A percentile compares a stretch with the other conserved stretches of the same genome.
Conservation (phyloP, 306 rosid species). For the Quercus mongolica region DNA sequence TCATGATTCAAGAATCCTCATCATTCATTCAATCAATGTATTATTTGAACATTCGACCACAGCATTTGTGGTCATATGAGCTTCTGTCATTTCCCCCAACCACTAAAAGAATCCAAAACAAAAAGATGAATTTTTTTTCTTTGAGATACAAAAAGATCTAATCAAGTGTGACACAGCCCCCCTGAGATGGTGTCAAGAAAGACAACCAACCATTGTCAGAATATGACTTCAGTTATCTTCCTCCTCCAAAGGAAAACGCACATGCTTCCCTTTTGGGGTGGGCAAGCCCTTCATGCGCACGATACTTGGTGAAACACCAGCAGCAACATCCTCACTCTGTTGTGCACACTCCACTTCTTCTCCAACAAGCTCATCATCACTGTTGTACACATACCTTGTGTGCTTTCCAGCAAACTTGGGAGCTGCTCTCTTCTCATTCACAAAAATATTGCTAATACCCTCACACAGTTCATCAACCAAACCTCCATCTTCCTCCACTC, state of each 20-base stretch:
- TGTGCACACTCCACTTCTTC: slow-evolving; percentile 33
- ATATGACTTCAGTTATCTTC: slow-evolving; percentile 12
- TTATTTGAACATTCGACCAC: slow-evolving; percentile 17
- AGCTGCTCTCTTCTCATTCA: slow-evolving; percentile 40
- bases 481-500: slow-evolving; percentile 18
- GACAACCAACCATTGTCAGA: slow-evolving; percentile 17
- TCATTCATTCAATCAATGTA: background rate
- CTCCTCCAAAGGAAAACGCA: slow-evolving; percentile 60
- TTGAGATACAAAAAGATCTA: background rate
- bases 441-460: slow-evolving; percentile 55
- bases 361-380: slow-evolving; percentile 73
- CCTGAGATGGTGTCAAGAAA: slow-evolving; percentile 33
- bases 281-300: slow-evolving; percentile 74
- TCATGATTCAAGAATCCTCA: too few species aligned
- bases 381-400: slow-evolving; percentile 70
- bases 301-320: slow-evolving; percentile 29
- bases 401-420: slow-evolving; percentile 70
- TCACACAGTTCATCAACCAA: slow-evolving; percentile 64
- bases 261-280: slow-evolving; percentile 83
- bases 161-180: background rate
- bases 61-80: background rate
- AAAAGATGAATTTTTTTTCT: background rate
- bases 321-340: background rate
- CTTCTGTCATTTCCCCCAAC: background rate
- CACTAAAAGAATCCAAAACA: background rate